Base-by-base conservation (phyloP, 2,329 filamentous ascomycete genomes). In the Apiospora koreana region DNA sequence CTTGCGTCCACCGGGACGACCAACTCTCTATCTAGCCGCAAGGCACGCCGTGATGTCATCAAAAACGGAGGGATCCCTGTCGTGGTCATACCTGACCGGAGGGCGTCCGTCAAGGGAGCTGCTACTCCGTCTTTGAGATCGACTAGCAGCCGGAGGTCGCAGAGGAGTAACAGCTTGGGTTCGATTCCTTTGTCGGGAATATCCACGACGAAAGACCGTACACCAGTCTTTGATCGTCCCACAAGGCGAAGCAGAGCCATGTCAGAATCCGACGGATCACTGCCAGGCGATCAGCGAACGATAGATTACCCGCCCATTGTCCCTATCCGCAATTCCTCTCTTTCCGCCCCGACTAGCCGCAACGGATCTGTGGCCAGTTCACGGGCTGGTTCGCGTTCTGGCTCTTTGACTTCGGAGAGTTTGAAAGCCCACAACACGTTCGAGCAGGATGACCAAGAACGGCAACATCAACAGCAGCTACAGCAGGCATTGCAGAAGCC, bases 51-150 rank as follows among this genome's bases (percentile, higher is more conserved):
- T 21, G 87, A 90, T 42, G 81, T 91, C 2, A 85, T 86, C 82
- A 90, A 86, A 73, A 86, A 80, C 68, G 89, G 89, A 9, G 88
- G 83, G 2, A 89, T 92, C 12, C 89, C 89, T 1, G 89, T 92
- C 9, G 84, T 91, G 8, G 83, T 92, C 25, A 86, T 92, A 67
- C 89, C 89, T 8, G 86, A 88, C 69, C 86, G 89, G 21, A 82
- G 79, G 21, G 87, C 88, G 8, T 90, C 88, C 3, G 79, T 84
- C 14, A 86, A 85, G 71, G 84, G 86, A 9, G 82, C 76, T 45
- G 81, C 77, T 62, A 82, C 87, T 42, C 87, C 86, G 4, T 91
- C 89, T 2, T 79, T 91, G 21, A 85, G 88, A 69, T 91, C 89
- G 25, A 87, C 85, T n/a, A 90, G 87, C 72, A 91, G 89, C 75